A percentile compares a stretch with the other conserved stretches of the same genome.
Conservation (phyloP, 2,329 filamentous ascomycete species). For the Fusarium citri region DNA sequence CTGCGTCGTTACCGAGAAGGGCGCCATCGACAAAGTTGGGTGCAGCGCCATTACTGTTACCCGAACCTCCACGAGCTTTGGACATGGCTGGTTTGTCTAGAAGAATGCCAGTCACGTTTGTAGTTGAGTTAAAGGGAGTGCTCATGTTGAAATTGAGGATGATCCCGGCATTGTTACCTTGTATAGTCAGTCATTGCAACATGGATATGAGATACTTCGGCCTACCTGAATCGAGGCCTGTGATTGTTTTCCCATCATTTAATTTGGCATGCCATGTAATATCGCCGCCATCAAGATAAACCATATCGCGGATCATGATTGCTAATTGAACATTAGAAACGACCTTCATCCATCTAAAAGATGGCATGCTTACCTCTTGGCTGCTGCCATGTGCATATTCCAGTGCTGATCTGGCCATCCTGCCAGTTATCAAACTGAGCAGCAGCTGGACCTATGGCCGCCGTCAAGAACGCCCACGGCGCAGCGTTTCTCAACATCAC, state of each 20-base stretch:
- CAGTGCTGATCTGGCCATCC: conserved; percentile 64
- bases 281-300: conserved; percentile 74
- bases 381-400: conserved; percentile 69
- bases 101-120: conserved; percentile 67
- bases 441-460: conserved; percentile 19
- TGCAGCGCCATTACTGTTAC: conserved; percentile 64
- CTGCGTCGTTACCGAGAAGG: conserved; percentile 72
- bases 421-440: conserved; percentile 63
- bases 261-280: conserved; percentile 65
- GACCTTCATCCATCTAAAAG: background rate
- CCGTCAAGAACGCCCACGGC: conserved; percentile 33
- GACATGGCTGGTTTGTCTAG: conserved; percentile 53
- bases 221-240: conserved; percentile 56
- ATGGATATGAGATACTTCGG: conserved; percentile 4
- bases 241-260: conserved; percentile 55
- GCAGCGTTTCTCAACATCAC: conserved; percentile 36
- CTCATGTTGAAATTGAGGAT: conserved; percentile 71
- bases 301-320: conserved; percentile 68
- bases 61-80: conserved; percentile 59
- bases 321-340: conserved; percentile 55
- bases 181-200: conserved; percentile 1
- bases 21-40: conserved; percentile 72
- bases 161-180: conserved; percentile 64
- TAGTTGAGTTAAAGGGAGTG: conserved; percentile 61
- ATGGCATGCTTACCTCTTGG: conserved; percentile 53